Percentiles rank a stretch among this genome's conserved stretches.
phyloP scores from a whole-genome alignment of 2,329 filamentous ascomycete species.

The Lasiodiplodia sp. region DNA sequence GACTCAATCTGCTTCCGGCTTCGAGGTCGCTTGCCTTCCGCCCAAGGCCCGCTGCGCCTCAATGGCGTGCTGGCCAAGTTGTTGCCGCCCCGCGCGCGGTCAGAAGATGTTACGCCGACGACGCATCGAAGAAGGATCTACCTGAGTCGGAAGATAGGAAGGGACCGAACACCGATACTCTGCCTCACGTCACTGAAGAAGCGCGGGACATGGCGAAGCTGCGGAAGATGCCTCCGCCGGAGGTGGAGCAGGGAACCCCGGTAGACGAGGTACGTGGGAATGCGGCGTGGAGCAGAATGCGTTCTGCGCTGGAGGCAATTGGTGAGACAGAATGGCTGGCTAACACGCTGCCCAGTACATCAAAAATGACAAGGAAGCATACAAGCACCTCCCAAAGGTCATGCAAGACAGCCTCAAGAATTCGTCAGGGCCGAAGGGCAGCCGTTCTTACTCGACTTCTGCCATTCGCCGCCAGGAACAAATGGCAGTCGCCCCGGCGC shows the following conservation, averaged over 20 bases:
- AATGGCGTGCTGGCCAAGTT: constrained; percentile 39
- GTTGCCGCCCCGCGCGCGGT: constrained; percentile 3
- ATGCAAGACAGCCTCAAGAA: constrained; percentile 66
- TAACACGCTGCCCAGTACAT: constrained; percentile 61
- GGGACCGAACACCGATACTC: constrained; percentile 43
- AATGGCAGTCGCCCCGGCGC: constrained; percentile 32
- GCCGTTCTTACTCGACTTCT: constrained; percentile 66
- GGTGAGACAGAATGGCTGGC: constrained; percentile 31
- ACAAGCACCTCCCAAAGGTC: constrained; percentile 70
- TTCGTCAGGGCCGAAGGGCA: constrained; percentile 49
- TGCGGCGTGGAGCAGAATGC: constrained; percentile 3
- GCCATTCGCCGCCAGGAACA: constrained; percentile 47
- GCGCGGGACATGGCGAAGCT: constrained; percentile 67
- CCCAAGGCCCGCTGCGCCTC: constrained; percentile 39
- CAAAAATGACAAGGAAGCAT: constrained; percentile 66
- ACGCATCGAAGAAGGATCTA: constrained; percentile 42
- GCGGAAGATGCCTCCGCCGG: constrained; percentile 64
- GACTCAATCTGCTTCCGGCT: constrained; percentile 44
- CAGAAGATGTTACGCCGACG: constrained; percentile 34
- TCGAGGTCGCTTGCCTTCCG: constrained; percentile 44
- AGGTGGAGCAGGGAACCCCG: constrained; percentile 68
- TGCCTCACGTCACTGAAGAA: constrained; percentile 71
- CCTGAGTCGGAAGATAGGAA: constrained; percentile 41
- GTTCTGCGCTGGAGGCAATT: not conserved
- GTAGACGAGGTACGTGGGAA: constrained; percentile 65